Conservation (phyloP, 768 basidiomycete genomes). For the Russula earlei region DNA sequence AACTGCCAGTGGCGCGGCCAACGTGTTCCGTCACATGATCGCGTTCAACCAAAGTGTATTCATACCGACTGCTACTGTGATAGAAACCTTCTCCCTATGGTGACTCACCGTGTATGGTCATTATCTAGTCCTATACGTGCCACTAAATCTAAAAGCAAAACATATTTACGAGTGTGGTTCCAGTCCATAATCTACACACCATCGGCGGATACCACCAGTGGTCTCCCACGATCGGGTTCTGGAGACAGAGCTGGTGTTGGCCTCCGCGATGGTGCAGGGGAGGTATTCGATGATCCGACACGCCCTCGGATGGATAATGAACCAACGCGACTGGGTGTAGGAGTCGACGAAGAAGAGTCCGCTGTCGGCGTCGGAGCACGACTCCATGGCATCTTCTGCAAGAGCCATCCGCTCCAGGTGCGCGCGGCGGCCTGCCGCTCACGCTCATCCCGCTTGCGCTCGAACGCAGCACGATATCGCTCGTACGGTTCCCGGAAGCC, state of each 20-base stretch:
- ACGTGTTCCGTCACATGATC: slow-evolving; percentile 17
- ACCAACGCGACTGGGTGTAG: slow-evolving; percentile 12
- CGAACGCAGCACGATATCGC: slow-evolving; percentile 81
- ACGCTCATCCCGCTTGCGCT: slow-evolving; percentile 61
- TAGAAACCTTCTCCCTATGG: neutral
- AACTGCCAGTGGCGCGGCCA: neutral
- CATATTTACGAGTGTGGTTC: neutral
- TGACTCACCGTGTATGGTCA: neutral
- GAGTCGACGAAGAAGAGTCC: slow-evolving; percentile 8
- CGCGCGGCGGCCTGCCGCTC: slow-evolving; percentile 31
- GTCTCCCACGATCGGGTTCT: slow-evolving; percentile 10
- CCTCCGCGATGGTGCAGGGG: slow-evolving; percentile 6
- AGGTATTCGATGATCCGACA: neutral
- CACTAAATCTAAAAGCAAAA: slow-evolving; percentile 1
- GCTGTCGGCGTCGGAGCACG: slow-evolving; percentile 1
- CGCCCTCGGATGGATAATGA: slow-evolving; percentile 7
- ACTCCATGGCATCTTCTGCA: slow-evolving; percentile 24
- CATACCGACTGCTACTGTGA: neutral
- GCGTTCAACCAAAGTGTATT: neutral
- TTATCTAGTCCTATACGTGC: neutral
- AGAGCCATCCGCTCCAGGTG: slow-evolving; percentile 28
- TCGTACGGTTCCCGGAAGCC: slow-evolving; percentile 87
- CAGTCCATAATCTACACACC: neutral
- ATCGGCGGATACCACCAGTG: neutral
- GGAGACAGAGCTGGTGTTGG: slow-evolving; percentile 6